A percentile compares a stretch with the other conserved stretches of the same genome.
These are phyloP conservation scores for Naganishia albida DNA, from an alignment of 1,284 basidiomycete species.

Conservation along the genomic window DNA sequence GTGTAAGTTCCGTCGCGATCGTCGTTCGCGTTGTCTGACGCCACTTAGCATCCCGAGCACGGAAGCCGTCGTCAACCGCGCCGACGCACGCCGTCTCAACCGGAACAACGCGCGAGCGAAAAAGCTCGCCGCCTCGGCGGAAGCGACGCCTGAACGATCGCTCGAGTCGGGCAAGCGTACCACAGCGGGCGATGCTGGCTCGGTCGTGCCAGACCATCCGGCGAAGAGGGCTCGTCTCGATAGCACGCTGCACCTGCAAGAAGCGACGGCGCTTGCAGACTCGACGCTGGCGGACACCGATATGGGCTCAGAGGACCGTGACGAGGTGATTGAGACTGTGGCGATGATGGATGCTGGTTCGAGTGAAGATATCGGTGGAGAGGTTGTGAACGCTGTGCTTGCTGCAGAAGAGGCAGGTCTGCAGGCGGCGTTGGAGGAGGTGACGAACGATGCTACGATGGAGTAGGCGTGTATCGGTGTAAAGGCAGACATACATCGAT, in stretches of 20 bases:
- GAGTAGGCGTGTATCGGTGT: neutral
- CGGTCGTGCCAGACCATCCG: neutral
- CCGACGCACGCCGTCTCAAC: slow-evolving; percentile 12
- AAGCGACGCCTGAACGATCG: slow-evolving; percentile 3
- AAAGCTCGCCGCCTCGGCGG: slow-evolving; percentile 10
- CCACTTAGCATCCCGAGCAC: slow-evolving; percentile 11
- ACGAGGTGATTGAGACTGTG: neutral
- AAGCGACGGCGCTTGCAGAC: neutral
- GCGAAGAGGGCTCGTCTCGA: slow-evolving; percentile 13
- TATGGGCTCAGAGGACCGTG: neutral
- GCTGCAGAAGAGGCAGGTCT: slow-evolving; percentile 13
- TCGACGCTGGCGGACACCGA: neutral
- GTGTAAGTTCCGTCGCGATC: slow-evolving; percentile 62
- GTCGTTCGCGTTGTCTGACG: neutral
- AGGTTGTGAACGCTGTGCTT: neutral
- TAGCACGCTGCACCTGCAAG: slow-evolving; percentile 13
- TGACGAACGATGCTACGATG: slow-evolving; percentile 1
- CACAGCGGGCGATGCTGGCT: neutral
- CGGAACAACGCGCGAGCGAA: slow-evolving; percentile 16
- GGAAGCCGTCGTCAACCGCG: slow-evolving; percentile 9
- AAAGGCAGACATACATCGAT: too few species aligned
- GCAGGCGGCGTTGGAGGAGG: neutral
- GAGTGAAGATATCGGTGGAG: neutral
- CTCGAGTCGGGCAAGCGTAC: slow-evolving; percentile 6
- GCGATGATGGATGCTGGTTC: slow-evolving; percentile 1